phyloP scores from a whole-genome alignment of 176 grass and related monocot species.

The Tillandsia leiboldiana region DNA sequence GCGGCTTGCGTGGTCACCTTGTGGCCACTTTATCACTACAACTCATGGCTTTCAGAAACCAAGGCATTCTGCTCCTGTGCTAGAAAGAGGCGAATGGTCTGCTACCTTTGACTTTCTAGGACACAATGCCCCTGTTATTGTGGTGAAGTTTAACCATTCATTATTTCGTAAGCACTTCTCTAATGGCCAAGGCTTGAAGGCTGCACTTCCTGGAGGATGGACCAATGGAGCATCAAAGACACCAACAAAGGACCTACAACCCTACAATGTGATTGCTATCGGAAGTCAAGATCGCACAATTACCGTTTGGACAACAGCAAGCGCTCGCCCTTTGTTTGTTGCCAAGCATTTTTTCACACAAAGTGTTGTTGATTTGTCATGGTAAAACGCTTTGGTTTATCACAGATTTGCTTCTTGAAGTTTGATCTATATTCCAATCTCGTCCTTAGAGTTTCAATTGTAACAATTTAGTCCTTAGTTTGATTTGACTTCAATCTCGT shows the following conservation, averaged over 20 bases:
- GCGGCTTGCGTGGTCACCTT: constrained; percentile 85
- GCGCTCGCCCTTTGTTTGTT: constrained; percentile 85
- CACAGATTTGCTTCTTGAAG: no score
- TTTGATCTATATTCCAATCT: no score
- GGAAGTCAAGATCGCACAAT: constrained; percentile 98
- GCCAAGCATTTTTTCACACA: constrained; percentile 96
- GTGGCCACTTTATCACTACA: constrained; percentile 96
- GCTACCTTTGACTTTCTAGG: constrained; percentile 99
- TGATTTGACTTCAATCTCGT: no score
- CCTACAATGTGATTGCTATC: constrained; percentile 96
- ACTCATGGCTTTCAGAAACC: constrained; percentile 99
- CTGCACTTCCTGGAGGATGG: constrained; percentile 53
- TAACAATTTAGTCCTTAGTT: no score
- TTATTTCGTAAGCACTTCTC: constrained; percentile 77
- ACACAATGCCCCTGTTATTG: constrained; percentile 84
- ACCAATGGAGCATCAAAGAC: constrained; percentile 75
- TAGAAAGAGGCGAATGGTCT: constrained; percentile 91
- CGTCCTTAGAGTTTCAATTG: no score
- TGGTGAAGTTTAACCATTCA: constrained; percentile 94
- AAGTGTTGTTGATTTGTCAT: constrained; percentile 98
- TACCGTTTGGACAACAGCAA: constrained; percentile 96
- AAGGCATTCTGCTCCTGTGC: constrained; percentile 89
- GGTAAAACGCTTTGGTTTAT: constrained; percentile 33
- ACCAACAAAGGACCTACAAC: constrained; percentile 59
- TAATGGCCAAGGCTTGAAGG: constrained; percentile 49